Percentiles rank a stretch among this genome's conserved stretches.
Evolutionary conservation across 352 stramenopile species (phyloP).

Genomic region (Phytophthora pisi): DNA sequence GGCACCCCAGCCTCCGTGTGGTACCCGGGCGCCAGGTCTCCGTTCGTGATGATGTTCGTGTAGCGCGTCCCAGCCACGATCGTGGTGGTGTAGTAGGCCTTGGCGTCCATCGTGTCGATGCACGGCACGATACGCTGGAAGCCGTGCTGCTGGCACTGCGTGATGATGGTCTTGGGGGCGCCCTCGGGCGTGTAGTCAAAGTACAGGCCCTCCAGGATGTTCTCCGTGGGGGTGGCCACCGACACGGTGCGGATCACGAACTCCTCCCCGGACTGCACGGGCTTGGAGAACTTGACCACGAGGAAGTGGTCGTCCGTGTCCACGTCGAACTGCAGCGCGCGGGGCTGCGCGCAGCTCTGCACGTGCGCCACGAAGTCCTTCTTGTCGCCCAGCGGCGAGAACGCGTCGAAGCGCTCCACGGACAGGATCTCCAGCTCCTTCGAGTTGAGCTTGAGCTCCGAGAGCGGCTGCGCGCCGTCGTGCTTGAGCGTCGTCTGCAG

Average conservation of each 20-base stretch:
- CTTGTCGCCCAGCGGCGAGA: conserved; percentile 40
- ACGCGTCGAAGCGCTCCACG: conserved; percentile 59
- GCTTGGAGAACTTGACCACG: conserved; percentile 60
- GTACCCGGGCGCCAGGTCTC: conserved; percentile 71
- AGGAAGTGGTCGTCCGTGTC: conserved; percentile 76
- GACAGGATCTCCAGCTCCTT: conserved; percentile 75
- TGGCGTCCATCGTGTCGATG: conserved; percentile 83
- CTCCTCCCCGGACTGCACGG: conserved; percentile 62
- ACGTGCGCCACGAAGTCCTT: conserved; percentile 72
- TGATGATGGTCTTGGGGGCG: conserved; percentile 80
- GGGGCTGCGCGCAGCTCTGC: conserved; percentile 50
- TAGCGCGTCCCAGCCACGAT: conserved; percentile 76
- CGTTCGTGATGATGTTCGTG: conserved; percentile 86
- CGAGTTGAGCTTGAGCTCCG: conserved; percentile 72
- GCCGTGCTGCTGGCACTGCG: conserved; percentile 81
- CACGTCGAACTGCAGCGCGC: conserved; percentile 54
- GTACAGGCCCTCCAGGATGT: conserved; percentile 82
- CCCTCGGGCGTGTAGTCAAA: conserved; percentile 78
- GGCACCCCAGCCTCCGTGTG: conserved; percentile 62
- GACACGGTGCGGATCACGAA: conserved; percentile 75
- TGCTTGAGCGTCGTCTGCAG: conserved; percentile 76
- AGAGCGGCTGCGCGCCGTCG: conserved; percentile 38
- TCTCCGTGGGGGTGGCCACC: conserved; percentile 69
- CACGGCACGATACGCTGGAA: conserved; percentile 83
- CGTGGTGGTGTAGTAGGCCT: conserved; percentile 82